A percentile compares a stretch with the other conserved stretches of the same genome.
phyloP scores from a whole-genome alignment of 306 rosid genomes.

The Quercus ilex region DNA sequence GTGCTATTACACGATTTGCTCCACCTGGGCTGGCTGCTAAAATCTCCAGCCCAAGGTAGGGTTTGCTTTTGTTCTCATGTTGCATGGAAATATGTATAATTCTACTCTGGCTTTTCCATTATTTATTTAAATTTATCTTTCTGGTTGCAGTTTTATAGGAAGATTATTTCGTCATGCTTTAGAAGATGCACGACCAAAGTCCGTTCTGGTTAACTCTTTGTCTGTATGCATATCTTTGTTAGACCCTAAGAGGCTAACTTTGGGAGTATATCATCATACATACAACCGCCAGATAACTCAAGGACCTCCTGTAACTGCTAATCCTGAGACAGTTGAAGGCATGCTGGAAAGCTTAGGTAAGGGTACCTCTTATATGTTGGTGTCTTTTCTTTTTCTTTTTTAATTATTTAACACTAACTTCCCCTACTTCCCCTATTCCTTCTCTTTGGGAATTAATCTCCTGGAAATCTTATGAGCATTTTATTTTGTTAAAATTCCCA shows the following conservation, averaged over 20 bases:
- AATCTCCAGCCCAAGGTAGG: conserved; percentile 83
- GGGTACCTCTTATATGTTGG: conserved; percentile 12
- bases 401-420: conserved; percentile 1
- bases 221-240: conserved; percentile 93
- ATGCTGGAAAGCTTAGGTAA: conserved; percentile 93
- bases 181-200: conserved; percentile 89
- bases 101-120: background rate
- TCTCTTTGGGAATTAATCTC: too few relatives aligned
- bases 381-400: background rate
- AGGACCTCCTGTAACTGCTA: conserved; percentile 61
- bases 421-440: background rate
- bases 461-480: too few relatives aligned
- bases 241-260: conserved; percentile 76
- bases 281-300: conserved; percentile 71
- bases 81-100: background rate
- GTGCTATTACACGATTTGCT: conserved; percentile 93
- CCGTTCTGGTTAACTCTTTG: conserved; percentile 87
- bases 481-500: too few relatives aligned
- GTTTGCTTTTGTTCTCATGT: background rate
- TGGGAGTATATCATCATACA: conserved; percentile 61
- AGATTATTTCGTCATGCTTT: conserved; percentile 86
- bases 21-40: conserved; percentile 85
- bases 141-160: conserved; percentile 71
- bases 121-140: background rate
- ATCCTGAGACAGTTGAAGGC: conserved; percentile 93